Evolutionary conservation across 192 early-diverging fungal genomes (phyloP).

Genomic region (Geranomyces variabilis): DNA sequence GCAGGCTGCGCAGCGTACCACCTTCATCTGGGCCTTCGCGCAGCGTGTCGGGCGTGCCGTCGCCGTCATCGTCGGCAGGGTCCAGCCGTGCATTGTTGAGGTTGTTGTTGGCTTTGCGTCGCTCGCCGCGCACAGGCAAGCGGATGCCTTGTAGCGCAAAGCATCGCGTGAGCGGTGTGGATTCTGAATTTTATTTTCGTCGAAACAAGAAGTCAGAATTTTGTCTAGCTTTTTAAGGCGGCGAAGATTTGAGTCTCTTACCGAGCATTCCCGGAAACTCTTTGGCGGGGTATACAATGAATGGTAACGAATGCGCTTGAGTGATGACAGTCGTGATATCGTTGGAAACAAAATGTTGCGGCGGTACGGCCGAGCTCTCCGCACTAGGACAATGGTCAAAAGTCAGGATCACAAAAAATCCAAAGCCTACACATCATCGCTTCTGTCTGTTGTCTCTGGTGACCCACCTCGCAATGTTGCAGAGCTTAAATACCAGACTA

Average conservation of each 20-base stretch:
- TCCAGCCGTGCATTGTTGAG: too few relatives aligned
- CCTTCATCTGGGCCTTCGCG: too few relatives aligned
- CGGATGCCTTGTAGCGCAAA: constrained; percentile 42
- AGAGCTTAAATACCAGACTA: constrained; percentile 41
- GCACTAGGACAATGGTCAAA: constrained; percentile 2
- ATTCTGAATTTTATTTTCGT: constrained; percentile 24
- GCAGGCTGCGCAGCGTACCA: too few relatives aligned
- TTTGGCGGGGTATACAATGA: constrained; percentile 40
- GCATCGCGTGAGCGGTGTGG: constrained; percentile 37
- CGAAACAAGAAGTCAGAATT: background rate
- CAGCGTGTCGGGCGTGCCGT: too few relatives aligned
- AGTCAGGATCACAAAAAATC: too few relatives aligned
- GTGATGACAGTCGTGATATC: constrained; percentile 17
- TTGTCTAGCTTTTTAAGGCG: background rate
- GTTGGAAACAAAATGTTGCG: constrained; percentile 17
- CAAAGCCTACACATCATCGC: too few relatives aligned
- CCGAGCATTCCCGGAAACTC: constrained; percentile 45
- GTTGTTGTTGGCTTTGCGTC: background rate
- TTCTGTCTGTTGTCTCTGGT: too few relatives aligned
- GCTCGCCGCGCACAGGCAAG: constrained; percentile 21
- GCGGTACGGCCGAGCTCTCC: constrained; percentile 3
- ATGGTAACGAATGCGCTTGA: constrained; percentile 23
- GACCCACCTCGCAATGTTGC: constrained; percentile 28
- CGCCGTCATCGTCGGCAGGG: too few relatives aligned
- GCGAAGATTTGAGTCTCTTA: too few relatives aligned